phyloP scores from a whole-genome alignment of 23 red algal genomes.

The Gracilaria domingensis region DNA sequence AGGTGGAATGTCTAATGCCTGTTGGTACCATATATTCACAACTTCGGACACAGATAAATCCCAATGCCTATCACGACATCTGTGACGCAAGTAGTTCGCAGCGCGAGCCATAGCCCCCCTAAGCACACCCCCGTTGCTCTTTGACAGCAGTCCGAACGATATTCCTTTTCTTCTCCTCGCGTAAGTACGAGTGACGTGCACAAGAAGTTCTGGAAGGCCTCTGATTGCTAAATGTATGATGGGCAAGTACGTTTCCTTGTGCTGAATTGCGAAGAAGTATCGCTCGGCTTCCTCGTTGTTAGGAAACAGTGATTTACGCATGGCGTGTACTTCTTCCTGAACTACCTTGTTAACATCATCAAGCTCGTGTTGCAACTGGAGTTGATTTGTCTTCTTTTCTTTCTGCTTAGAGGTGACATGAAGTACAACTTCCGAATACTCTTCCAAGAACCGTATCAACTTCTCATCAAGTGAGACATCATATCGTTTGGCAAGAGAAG shows the following conservation, averaged over 20 bases:
- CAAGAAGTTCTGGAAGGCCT: slow-evolving; percentile 45
- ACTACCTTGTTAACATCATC: slow-evolving; percentile 31
- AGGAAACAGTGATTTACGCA: slow-evolving; percentile 1
- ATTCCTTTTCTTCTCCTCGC: slow-evolving; percentile 43
- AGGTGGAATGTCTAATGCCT: slow-evolving; percentile 30
- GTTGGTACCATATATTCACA: slow-evolving; percentile 36
- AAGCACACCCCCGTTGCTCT: not conserved
- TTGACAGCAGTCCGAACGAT: slow-evolving; percentile 16
- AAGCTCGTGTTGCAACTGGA: slow-evolving; percentile 8
- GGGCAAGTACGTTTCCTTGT: slow-evolving; percentile 45
- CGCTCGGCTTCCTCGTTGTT: slow-evolving; percentile 11
- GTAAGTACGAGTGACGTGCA: slow-evolving; percentile 51
- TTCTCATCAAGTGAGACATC: slow-evolving; percentile 10
- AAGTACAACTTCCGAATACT: slow-evolving; percentile 19
- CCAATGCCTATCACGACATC: slow-evolving; percentile 30
- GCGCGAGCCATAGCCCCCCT: slow-evolving; percentile 24
- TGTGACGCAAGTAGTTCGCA: slow-evolving; percentile 22
- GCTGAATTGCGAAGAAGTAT: slow-evolving; percentile 6
- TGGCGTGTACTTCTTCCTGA: slow-evolving; percentile 10
- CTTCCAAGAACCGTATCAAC: slow-evolving; percentile 1
- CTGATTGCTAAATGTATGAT: slow-evolving; percentile 41
- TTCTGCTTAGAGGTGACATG: slow-evolving; percentile 20
- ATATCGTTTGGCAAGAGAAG: slow-evolving; percentile 1
- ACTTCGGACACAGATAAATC: slow-evolving; percentile 35
- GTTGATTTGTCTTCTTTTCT: slow-evolving; percentile 22